phyloP scores from a whole-genome alignment of 805 yeast genomes.

The Schwanniomyces pseudopolymorphus region DNA sequence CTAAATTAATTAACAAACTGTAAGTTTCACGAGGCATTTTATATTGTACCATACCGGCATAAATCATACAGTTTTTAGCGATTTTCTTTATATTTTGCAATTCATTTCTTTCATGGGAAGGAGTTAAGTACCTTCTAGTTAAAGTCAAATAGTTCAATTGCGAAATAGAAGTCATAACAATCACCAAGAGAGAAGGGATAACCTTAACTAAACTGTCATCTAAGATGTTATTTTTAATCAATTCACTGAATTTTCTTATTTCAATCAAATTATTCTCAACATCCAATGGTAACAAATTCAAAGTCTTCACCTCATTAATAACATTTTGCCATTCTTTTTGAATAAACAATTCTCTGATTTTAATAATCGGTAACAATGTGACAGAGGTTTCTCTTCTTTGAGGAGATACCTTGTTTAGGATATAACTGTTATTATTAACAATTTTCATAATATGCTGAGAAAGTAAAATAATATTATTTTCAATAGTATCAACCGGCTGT shows the following conservation, averaged over 20 bases:
- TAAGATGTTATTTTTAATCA: conserved; percentile 52
- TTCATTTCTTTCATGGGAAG: conserved; percentile 51
- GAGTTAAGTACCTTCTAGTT: conserved; percentile 42
- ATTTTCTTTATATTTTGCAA: conserved; percentile 51
- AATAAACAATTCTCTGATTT: conserved; percentile 61
- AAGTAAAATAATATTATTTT: conserved; percentile 47
- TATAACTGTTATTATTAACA: conserved; percentile 56
- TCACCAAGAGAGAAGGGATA: conserved; percentile 75
- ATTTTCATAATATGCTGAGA: conserved; percentile 44
- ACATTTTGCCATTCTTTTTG: conserved; percentile 58
- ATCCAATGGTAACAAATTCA: conserved; percentile 66
- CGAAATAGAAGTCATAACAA: conserved; percentile 76
- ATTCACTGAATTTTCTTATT: conserved; percentile 66
- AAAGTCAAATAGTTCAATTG: conserved; percentile 49
- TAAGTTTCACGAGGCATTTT: conserved; percentile 87
- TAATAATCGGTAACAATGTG: conserved; percentile 62
- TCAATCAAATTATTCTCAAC: conserved; percentile 48
- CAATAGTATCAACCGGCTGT: conserved; percentile 35
- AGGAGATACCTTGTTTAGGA: conserved; percentile 53
- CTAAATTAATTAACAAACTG: conserved; percentile 65
- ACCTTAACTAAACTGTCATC: conserved; percentile 76
- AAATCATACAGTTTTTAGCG: conserved; percentile 87
- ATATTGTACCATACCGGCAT: conserved; percentile 92
- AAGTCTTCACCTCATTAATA: conserved; percentile 51
- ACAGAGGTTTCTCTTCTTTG: conserved; percentile 65